Conservation (phyloP, 345 rosid species). For the Citrus reticulata region DNA sequence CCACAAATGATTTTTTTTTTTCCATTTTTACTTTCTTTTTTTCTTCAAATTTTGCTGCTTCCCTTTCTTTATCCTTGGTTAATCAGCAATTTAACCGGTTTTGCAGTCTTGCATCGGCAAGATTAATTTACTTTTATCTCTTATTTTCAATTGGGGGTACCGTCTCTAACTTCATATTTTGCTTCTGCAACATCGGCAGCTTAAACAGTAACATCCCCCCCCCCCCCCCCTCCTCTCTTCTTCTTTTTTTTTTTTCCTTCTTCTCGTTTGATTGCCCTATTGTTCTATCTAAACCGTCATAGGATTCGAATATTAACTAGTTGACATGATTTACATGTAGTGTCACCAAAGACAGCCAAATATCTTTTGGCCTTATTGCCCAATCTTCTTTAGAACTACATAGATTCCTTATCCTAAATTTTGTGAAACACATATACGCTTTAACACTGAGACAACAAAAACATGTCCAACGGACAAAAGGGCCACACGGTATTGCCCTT, state of each 20-base stretch:
- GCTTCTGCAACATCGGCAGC: background rate
- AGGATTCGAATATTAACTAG: background rate
- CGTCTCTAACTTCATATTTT: background rate
- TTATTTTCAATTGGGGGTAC: background rate
- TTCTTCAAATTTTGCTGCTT: background rate
- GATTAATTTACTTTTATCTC: background rate
- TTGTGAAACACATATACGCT: background rate
- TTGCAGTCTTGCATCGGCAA: background rate
- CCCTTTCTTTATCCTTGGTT: background rate
- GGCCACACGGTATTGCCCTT: background rate
- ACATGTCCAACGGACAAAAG: background rate
- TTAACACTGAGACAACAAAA: background rate
- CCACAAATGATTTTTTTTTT: background rate
- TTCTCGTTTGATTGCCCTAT: background rate
- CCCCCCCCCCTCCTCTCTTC: background rate
- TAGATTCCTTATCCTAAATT: background rate
- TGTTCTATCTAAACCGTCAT: background rate
- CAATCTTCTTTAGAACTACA: background rate
- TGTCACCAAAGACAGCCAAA: background rate
- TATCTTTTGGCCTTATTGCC: background rate
- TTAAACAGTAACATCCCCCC: background rate
- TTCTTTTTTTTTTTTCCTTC: too few species aligned
- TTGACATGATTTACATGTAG: background rate
- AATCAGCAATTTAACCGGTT: background rate
- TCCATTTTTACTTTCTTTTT: background rate